These are phyloP conservation scores for Alisma plantagoaquatica DNA, from an alignment of 106 monocot species.

Conservation along the genomic window DNA sequence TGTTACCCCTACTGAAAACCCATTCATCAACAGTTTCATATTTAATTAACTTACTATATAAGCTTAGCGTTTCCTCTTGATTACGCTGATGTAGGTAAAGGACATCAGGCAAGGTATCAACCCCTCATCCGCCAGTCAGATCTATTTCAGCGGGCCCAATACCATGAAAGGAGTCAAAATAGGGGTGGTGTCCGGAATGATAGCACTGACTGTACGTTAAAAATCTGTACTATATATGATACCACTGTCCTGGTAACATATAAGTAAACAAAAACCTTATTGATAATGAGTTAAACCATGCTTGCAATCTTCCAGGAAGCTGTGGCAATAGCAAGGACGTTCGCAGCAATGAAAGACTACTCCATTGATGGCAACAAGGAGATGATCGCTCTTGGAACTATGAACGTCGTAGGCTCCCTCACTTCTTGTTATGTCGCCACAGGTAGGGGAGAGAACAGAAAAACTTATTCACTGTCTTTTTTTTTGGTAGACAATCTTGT, in stretches of 20 bases:
- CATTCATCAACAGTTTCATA: no score
- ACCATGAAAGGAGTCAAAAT: constrained; percentile 50
- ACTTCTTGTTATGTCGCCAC: constrained; percentile 80
- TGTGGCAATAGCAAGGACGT: constrained; percentile 80
- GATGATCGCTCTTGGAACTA: constrained; percentile 77
- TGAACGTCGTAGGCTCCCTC: constrained; percentile 76
- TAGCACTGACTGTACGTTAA: constrained; percentile 46
- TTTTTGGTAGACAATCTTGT: no score
- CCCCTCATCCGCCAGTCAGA: constrained; percentile 43
- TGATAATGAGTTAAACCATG: no score
- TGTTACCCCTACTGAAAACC: no score
- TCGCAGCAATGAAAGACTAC: constrained; percentile 84
- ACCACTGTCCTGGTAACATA: no score
- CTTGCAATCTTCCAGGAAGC: constrained; percentile 45
- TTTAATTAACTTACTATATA: no score
- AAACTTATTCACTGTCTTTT: no score
- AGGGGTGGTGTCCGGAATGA: constrained; percentile 50
- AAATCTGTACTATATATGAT: no score
- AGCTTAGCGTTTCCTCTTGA: no score
- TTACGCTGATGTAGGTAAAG: constrained; percentile 42
- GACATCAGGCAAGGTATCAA: constrained; percentile 56
- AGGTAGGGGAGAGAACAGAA: constrained; percentile 38
- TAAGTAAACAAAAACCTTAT: no score
- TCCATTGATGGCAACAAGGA: constrained; percentile 84
- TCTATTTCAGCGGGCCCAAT: constrained; percentile 47